Conservation (phyloP, 164 flowering plant species). For the Liquidambar formosana region DNA sequence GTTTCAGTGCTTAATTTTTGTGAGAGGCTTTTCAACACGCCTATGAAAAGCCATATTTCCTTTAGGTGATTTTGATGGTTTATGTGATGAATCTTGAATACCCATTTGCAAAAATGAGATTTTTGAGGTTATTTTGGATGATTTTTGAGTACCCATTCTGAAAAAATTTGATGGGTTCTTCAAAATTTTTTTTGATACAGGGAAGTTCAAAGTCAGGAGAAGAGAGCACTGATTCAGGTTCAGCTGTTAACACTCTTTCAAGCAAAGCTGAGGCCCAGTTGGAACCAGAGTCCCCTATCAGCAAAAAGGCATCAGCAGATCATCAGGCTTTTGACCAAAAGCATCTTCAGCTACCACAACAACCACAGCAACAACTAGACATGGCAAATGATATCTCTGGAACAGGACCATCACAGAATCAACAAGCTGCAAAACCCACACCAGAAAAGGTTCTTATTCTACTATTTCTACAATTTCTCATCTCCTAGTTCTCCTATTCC, state of each 20-base stretch:
- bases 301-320: conserved; percentile 45
- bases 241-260: conserved; percentile 55
- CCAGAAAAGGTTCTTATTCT: conserved; percentile 58
- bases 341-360: conserved; percentile 27
- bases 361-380: conserved; percentile 35
- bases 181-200: conserved; percentile 23
- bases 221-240: conserved; percentile 85
- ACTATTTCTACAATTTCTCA: conserved; percentile 1
- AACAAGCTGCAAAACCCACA: conserved; percentile 45
- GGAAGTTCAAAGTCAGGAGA: conserved; percentile 78
- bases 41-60: neutral
- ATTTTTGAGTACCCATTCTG: conserved; percentile 6
- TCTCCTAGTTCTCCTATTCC: neutral
- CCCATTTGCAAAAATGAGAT: conserved; percentile 17
- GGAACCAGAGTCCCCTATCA: conserved; percentile 75
- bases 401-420: conserved; percentile 40
- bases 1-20: too few species aligned
- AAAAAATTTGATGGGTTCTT: conserved; percentile 4
- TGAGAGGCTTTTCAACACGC: neutral
- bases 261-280: conserved; percentile 45
- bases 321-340: conserved; percentile 35
- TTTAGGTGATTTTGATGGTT: neutral
- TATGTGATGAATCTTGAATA: neutral
- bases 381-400: conserved; percentile 53
- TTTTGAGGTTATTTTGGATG: neutral